Conservation (phyloP, 805 yeast species). For the Grigorovia humatica region DNA sequence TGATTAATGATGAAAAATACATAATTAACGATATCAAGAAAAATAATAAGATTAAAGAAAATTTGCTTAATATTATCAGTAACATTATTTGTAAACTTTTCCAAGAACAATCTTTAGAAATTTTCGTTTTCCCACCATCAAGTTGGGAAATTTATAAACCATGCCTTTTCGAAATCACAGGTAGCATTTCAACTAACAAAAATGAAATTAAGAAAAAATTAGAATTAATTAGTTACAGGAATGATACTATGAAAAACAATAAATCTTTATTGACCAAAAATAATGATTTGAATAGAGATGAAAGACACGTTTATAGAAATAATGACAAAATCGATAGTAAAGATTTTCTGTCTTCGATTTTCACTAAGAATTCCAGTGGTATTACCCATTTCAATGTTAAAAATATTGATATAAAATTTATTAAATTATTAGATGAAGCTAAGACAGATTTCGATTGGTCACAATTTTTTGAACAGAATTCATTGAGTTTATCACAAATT, state of each 20-base stretch:
- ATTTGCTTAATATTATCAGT: constrained; percentile 19
- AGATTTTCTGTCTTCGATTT: not conserved
- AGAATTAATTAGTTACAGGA: constrained; percentile 53
- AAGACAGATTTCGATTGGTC: constrained; percentile 26
- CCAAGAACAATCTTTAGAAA: constrained; percentile 33
- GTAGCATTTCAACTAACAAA: constrained; percentile 21
- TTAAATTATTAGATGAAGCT: constrained; percentile 20
- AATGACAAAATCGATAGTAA: not conserved
- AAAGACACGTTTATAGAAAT: not conserved
- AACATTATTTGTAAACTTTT: constrained; percentile 24
- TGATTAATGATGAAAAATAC: constrained; percentile 30
- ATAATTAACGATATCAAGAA: constrained; percentile 30
- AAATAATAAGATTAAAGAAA: constrained; percentile 24
- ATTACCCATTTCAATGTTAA: constrained; percentile 23
- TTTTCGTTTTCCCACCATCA: constrained; percentile 48
- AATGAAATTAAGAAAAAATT: constrained; percentile 35
- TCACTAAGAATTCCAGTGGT: constrained; percentile 8
- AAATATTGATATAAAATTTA: constrained; percentile 17
- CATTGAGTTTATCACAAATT: constrained; percentile 15
- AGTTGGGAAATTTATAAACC: constrained; percentile 49
- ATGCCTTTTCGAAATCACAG: constrained; percentile 33
- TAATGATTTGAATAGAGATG: not conserved
- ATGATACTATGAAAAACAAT: constrained; percentile 56
- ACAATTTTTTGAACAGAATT: constrained; percentile 21
- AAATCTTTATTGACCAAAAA: constrained; percentile 18